Conservation (phyloP, 495 filamentous ascomycete genomes). For the Hypoxylon subgilvum region DNA sequence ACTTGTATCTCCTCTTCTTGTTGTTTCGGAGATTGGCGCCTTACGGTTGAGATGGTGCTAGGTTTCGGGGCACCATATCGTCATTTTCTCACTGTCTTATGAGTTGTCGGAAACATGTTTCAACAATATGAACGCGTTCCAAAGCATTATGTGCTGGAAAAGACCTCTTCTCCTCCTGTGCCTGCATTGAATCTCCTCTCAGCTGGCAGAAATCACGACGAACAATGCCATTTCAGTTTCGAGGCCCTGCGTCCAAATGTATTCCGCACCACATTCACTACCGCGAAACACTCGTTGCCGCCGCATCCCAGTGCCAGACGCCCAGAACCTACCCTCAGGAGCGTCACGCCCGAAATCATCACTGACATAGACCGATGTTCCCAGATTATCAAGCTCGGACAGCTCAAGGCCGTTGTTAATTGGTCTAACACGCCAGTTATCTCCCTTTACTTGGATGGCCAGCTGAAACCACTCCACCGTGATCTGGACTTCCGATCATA, state of each 20-base stretch:
- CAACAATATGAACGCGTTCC: conserved; percentile 38
- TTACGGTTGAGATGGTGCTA: conserved; percentile 3
- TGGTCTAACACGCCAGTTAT: conserved; percentile 65
- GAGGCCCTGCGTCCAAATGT: conserved; percentile 64
- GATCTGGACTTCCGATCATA: conserved; percentile 70
- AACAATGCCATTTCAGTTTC: conserved; percentile 61
- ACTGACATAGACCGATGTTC: conserved; percentile 37
- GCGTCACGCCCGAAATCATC: conserved; percentile 36
- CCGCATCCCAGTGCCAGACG: conserved; percentile 63
- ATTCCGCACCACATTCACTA: conserved; percentile 70
- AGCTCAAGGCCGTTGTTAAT: conserved; percentile 58
- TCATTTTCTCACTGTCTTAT: conserved; percentile 1
- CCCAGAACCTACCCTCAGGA: conserved; percentile 45
- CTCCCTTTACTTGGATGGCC: conserved; percentile 58
- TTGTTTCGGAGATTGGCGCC: not conserved
- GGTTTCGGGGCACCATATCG: not conserved
- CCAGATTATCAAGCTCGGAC: conserved; percentile 51
- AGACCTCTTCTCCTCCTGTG: conserved; percentile 14
- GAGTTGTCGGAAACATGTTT: conserved; percentile 22
- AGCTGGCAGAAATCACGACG: conserved; percentile 35
- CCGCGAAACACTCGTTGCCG: conserved; percentile 61
- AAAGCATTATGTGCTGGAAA: conserved; percentile 26
- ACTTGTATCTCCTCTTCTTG: not conserved
- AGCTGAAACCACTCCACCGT: conserved; percentile 56
- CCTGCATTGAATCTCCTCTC: conserved; percentile 51